Conservation (phyloP, 2,329 filamentous ascomycete genomes). For the Paraconiothyrium brasiliense region DNA sequence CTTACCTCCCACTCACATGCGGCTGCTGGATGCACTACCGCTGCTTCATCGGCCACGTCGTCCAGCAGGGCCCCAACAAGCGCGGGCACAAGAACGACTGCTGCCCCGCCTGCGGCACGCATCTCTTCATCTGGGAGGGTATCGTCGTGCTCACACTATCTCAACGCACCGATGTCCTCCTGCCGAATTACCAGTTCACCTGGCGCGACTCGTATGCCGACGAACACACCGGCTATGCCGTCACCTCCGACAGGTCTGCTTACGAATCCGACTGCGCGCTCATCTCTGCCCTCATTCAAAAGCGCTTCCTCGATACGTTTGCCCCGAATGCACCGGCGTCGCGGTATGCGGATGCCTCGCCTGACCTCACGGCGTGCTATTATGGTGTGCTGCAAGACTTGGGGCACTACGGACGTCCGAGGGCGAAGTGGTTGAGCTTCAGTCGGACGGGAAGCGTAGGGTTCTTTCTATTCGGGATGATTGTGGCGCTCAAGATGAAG, state of each 20-base stretch:
- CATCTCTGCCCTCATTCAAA: constrained; percentile 21
- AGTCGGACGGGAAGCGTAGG: constrained; percentile 11
- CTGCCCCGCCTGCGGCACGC: constrained; percentile 26
- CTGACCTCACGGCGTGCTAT: constrained; percentile 24
- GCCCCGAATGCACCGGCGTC: neutral
- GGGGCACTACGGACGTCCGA: constrained; percentile 15
- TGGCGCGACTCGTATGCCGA: neutral
- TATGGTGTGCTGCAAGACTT: constrained; percentile 24
- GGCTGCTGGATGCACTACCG: constrained; percentile 39
- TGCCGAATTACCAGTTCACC: constrained; percentile 7
- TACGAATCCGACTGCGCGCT: constrained; percentile 27
- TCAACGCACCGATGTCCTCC: constrained; percentile 27
- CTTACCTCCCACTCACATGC: constrained; percentile 32
- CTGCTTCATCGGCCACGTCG: constrained; percentile 29
- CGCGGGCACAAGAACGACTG: constrained; percentile 11
- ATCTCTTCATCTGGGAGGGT: constrained; percentile 34
- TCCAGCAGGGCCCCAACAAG: neutral
- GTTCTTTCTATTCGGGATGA: constrained; percentile 26
- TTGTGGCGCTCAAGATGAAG: constrained; percentile 34
- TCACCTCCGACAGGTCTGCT: constrained; percentile 9
- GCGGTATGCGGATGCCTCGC: constrained; percentile 20
- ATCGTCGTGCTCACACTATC: constrained; percentile 32
- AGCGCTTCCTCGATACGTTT: constrained; percentile 18
- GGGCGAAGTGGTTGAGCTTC: constrained; percentile 28
- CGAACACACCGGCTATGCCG: neutral